Conservation (phyloP, 78 protist species). For the Chrysochromulina tobinii region DNA sequence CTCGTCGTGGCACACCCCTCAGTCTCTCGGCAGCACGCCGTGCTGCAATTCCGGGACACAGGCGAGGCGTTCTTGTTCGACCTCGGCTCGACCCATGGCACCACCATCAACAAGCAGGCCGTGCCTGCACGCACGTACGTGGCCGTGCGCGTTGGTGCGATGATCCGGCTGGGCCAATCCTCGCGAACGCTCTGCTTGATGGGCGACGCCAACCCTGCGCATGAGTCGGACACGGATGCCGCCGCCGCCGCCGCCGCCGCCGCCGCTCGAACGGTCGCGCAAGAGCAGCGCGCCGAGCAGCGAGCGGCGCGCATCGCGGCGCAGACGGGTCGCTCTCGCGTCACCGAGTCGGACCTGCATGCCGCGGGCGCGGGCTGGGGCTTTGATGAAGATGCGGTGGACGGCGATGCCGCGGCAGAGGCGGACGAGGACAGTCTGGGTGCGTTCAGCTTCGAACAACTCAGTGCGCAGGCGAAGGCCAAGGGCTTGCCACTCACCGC, state of each 20-base stretch:
- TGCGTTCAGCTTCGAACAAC: not conserved
- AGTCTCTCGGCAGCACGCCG: conserved; percentile 51
- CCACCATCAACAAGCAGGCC: not conserved
- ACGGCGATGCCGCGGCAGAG: not conserved
- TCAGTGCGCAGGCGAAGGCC: not conserved
- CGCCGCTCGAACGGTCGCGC: not conserved
- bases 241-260: not conserved
- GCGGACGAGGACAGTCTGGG: not conserved
- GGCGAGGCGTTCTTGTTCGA: conserved; percentile 36
- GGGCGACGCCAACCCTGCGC: not conserved
- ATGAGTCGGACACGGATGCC: not conserved
- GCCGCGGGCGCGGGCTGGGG: conserved; percentile 24
- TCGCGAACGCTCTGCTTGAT: not conserved
- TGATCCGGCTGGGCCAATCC: conserved; percentile 10
- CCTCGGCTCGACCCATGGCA: conserved; percentile 55
- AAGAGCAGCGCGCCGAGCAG: not conserved
- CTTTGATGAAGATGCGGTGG: not conserved
- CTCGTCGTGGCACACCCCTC: conserved; percentile 43
- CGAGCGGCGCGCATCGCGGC: not conserved
- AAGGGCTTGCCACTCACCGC: not conserved
- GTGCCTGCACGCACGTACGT: not conserved
- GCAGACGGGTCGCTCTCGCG: not conserved
- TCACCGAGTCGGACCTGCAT: not conserved
- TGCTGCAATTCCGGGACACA: not conserved
- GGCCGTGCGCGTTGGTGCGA: not conserved